Evolutionary conservation across 1,139 yeast genomes (phyloP).

Genomic region (Debaryomyces singareniensis): DNA sequence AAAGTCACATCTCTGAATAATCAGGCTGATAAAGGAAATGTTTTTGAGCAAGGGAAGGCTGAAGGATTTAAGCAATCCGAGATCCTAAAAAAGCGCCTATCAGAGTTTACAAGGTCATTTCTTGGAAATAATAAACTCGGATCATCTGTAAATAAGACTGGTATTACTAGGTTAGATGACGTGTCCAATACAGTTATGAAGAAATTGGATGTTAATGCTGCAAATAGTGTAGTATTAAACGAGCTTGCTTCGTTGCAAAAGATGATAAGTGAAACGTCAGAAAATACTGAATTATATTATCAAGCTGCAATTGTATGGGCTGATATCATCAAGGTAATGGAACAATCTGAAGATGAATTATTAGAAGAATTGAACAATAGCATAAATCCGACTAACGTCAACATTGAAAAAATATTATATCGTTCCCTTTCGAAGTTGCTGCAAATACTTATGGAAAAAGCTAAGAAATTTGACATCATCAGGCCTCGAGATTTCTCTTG

Average conservation of each 20-base stretch:
- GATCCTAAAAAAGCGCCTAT: conserved; percentile 16
- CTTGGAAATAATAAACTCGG: background rate
- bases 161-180: conserved; percentile 22
- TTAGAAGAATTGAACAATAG: background rate
- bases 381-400: conserved; percentile 1
- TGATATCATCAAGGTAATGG: conserved; percentile 21
- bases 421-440: background rate
- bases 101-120: conserved; percentile 5
- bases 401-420: background rate
- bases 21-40: no score
- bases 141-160: background rate
- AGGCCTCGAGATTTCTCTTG: background rate
- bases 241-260: conserved; percentile 25
- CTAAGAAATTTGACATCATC: background rate
- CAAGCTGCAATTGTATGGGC: conserved; percentile 29
- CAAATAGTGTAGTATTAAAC: conserved; percentile 21
- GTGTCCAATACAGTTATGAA: conserved; percentile 24
- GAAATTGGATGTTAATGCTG: conserved; percentile 31
- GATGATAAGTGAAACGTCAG: conserved; percentile 19
- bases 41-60: conserved; percentile 32
- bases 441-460: background rate
- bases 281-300: conserved; percentile 23
- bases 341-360: conserved; percentile 6
- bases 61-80: conserved; percentile 27
- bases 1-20: no score